Evolutionary conservation across 2,329 filamentous ascomycete genomes (phyloP).

Genomic region (Tricladium varicosporioides): DNA sequence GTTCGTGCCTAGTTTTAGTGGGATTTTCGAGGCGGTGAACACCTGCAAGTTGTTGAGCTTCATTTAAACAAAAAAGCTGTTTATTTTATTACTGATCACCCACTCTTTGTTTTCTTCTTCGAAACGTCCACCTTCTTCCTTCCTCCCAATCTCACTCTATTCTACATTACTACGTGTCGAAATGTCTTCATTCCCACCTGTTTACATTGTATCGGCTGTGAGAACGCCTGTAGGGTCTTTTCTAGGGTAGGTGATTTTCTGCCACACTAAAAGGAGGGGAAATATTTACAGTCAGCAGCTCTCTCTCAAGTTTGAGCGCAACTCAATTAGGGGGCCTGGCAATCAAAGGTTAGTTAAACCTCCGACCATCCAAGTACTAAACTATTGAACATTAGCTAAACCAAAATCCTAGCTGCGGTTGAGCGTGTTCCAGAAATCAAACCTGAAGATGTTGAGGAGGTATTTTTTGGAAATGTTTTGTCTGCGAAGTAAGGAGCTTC

Average conservation of each 20-base stretch:
- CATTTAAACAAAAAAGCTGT: conserved; percentile 5
- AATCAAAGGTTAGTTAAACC: conserved; percentile 70
- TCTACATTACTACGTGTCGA: conserved; percentile 31
- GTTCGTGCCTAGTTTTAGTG: conserved; percentile 1
- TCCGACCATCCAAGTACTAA: not conserved
- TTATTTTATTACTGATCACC: conserved; percentile 13
- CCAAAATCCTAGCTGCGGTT: conserved; percentile 59
- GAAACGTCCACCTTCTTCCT: not conserved
- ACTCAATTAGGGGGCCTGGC: conserved; percentile 84
- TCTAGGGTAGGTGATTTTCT: conserved; percentile 79
- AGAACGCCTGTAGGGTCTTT: conserved; percentile 94
- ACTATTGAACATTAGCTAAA: conserved; percentile 13
- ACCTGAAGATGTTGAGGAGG: conserved; percentile 86
- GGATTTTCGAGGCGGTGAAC: conserved; percentile 11
- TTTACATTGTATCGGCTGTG: conserved; percentile 93
- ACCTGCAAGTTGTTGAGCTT: conserved; percentile 6
- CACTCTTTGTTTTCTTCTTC: not conserved
- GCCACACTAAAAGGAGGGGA: conserved; percentile 12
- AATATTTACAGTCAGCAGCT: conserved; percentile 50
- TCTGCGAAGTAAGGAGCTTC: conserved; percentile 74
- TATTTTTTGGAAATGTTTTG: conserved; percentile 97
- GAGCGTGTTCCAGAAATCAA: conserved; percentile 84
- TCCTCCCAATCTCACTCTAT: not conserved
- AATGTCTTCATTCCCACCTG: conserved; percentile 79
- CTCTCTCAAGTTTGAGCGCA: conserved; percentile 82